A percentile compares a stretch with the other conserved stretches of the same genome.
These are phyloP conservation scores for Blumeria hordei DNA, from an alignment of 2,329 filamentous ascomycete genomes.

Conservation along the genomic window DNA sequence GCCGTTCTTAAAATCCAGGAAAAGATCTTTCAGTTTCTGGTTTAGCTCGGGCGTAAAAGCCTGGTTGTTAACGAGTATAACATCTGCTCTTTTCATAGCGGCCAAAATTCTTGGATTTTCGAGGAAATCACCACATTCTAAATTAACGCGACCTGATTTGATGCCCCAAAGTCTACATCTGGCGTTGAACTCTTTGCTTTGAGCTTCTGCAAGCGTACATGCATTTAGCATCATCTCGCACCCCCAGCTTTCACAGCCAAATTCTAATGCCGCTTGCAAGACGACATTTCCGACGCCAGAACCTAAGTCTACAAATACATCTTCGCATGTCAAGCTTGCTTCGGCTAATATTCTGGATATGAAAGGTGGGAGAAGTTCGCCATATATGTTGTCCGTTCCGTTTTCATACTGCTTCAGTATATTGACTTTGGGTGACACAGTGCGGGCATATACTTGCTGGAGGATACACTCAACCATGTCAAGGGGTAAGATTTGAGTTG, in stretches of 20 bases:
- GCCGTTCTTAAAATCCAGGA: slow-evolving; percentile 77
- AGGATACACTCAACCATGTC: slow-evolving; percentile 60
- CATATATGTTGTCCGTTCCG: slow-evolving; percentile 83
- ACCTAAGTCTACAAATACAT: slow-evolving; percentile 83
- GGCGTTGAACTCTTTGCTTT: slow-evolving; percentile 62
- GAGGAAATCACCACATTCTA: slow-evolving; percentile 69
- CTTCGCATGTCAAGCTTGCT: slow-evolving; percentile 52
- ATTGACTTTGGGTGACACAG: slow-evolving; percentile 73
- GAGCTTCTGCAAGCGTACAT: slow-evolving; percentile 55
- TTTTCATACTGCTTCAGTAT: slow-evolving; percentile 66
- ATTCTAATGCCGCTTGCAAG: slow-evolving; percentile 75
- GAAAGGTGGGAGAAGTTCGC: slow-evolving; percentile 71
- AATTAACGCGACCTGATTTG: slow-evolving; percentile 49
- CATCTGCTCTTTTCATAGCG: slow-evolving; percentile 63
- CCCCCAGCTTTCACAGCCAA: slow-evolving; percentile 85
- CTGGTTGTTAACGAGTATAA: slow-evolving; percentile 96
- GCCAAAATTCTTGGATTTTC: slow-evolving; percentile 44
- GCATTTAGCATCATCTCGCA: slow-evolving; percentile 92
- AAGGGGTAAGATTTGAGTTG: slow-evolving; percentile 42
- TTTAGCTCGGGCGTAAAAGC: slow-evolving; percentile 80
- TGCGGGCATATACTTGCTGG: slow-evolving; percentile 72
- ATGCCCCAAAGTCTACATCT: slow-evolving; percentile 80
- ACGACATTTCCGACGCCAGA: slow-evolving; percentile 94
- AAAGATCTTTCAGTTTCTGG: slow-evolving; percentile 63
- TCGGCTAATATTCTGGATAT: slow-evolving; percentile 57